phyloP scores from a whole-genome alignment of 2,329 filamentous ascomycete species.

The Cadophora gregata region DNA sequence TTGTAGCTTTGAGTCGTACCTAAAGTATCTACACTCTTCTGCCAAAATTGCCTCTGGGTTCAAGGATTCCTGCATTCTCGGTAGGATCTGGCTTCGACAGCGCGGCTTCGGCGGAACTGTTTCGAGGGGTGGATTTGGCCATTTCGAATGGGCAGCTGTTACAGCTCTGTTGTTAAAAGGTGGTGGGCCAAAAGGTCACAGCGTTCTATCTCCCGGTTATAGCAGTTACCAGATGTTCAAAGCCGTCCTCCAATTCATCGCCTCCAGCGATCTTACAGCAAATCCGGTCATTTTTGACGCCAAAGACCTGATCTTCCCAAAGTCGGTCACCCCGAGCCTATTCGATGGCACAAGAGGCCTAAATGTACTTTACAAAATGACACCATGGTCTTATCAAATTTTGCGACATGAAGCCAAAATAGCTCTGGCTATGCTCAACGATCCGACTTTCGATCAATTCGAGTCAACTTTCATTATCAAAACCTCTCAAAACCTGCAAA shows the following conservation, averaged over 20 bases:
- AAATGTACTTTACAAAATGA: constrained; percentile 93
- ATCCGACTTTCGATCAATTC: constrained; percentile 79
- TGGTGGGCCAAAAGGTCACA: constrained; percentile 74
- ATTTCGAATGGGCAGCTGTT: constrained; percentile 88
- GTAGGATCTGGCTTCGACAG: constrained; percentile 87
- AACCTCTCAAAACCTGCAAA: constrained; percentile 58
- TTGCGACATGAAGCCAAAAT: constrained; percentile 77
- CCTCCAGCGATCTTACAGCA: constrained; percentile 72
- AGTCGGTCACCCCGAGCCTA: constrained; percentile 67
- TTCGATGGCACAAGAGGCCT: constrained; percentile 77
- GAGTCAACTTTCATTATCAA: constrained; percentile 80
- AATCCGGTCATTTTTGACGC: constrained; percentile 63
- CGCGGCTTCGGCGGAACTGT: constrained; percentile 76
- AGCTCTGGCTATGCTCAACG: constrained; percentile 77
- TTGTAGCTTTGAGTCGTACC: constrained; percentile 72
- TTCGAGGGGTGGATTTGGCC: constrained; percentile 84
- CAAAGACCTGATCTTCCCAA: constrained; percentile 49
- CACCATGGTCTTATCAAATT: constrained; percentile 76
- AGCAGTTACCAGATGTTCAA: constrained; percentile 96
- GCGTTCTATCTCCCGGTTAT: constrained; percentile 78
- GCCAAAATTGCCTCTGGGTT: constrained; percentile 64
- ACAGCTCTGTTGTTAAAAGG: constrained; percentile 80
- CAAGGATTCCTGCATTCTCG: constrained; percentile 83
- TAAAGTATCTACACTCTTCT: constrained; percentile 75
- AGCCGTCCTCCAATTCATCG: constrained; percentile 86